Conservation (phyloP, 192 early-diverging fungal species). For the Mortierella alpina region DNA sequence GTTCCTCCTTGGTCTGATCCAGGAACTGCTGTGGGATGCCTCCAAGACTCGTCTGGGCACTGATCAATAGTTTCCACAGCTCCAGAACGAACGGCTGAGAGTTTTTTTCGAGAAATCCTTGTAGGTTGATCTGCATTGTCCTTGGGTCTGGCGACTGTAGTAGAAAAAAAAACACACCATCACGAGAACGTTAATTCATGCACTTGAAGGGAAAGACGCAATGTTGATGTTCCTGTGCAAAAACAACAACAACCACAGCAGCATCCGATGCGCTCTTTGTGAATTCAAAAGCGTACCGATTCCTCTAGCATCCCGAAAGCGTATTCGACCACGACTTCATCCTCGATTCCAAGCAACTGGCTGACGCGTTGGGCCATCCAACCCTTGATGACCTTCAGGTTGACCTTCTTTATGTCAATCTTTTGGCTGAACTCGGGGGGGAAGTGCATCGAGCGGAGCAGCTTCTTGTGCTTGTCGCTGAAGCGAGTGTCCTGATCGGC, state of each 20-base stretch:
- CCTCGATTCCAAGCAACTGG: constrained; percentile 88
- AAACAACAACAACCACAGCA: no score
- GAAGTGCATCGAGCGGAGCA: constrained; percentile 83
- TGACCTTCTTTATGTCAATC: constrained; percentile 91
- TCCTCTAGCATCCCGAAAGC: constrained; percentile 86
- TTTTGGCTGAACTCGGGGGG: constrained; percentile 81
- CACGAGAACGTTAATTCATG: not conserved
- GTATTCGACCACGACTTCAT: constrained; percentile 93
- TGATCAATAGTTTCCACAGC: constrained; percentile 92
- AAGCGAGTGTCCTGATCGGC: constrained; percentile 83
- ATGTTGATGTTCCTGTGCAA: not conserved
- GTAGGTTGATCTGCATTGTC: constrained; percentile 93
- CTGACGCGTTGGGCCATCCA: constrained; percentile 86
- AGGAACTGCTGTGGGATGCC: constrained; percentile 91
- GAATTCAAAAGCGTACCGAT: constrained; percentile 54
- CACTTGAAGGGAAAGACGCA: not conserved
- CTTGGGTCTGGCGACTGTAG: constrained; percentile 82
- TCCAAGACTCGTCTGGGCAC: constrained; percentile 81
- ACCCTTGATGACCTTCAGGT: constrained; percentile 85
- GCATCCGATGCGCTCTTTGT: not conserved
- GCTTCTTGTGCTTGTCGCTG: constrained; percentile 85
- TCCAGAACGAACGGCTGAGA: constrained; percentile 84
- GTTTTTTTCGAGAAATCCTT: constrained; percentile 91
- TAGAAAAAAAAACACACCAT: constrained; percentile 3
- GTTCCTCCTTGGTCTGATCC: constrained; percentile 87